A percentile compares a stretch with the other conserved stretches of the same genome.
Evolutionary conservation across 305 asterid species (phyloP).

Genomic region (Euphrasia arctica): DNA sequence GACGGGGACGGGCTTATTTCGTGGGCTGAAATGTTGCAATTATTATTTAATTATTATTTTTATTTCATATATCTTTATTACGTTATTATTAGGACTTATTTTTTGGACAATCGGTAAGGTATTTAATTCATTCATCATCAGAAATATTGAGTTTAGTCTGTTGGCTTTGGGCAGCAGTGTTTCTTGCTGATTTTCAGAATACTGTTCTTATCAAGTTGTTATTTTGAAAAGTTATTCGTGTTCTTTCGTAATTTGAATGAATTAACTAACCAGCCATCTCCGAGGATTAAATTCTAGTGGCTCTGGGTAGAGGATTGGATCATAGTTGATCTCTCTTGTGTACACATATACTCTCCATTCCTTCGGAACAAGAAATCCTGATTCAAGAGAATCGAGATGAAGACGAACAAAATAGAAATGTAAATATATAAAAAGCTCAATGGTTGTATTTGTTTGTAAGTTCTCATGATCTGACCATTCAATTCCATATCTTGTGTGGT

Average conservation of each 20-base stretch:
- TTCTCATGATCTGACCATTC: constrained; percentile 39
- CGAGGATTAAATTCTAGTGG: constrained; percentile 65
- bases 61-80: too few relatives aligned
- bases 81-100: too few relatives aligned
- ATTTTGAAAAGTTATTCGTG: background rate
- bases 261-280: constrained; percentile 71
- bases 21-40: too few relatives aligned
- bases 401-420: background rate
- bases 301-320: constrained; percentile 54
- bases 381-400: background rate
- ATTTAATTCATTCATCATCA: too few relatives aligned
- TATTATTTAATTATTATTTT: too few relatives aligned
- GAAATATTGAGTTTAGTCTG: too few relatives aligned
- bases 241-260: background rate
- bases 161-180: too few relatives aligned
- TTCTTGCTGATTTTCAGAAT: too few relatives aligned
- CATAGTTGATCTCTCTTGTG: constrained; percentile 74
- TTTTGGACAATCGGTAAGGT: too few relatives aligned
- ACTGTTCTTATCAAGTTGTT: background rate
- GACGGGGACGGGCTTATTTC: background rate
- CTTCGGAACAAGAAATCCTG: constrained; percentile 55
- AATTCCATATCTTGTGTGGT: constrained; percentile 47
- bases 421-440: background rate
- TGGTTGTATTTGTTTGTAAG: background rate
- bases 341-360: constrained; percentile 77